Evolutionary conservation across 352 stramenopile genomes (phyloP).

Genomic region (Pythium rishiriense): DNA sequence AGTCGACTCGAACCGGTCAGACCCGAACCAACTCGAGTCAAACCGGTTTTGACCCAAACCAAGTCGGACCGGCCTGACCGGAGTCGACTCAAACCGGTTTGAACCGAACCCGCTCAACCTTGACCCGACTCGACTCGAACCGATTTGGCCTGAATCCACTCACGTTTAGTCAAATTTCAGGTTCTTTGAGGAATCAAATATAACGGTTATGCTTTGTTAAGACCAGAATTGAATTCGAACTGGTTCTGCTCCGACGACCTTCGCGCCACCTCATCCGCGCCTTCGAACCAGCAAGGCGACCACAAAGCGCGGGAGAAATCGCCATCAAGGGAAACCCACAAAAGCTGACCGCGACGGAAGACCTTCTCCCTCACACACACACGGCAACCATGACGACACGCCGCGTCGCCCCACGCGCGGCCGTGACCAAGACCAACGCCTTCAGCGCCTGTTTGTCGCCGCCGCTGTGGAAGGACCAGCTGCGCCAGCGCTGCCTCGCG

Average conservation of each 20-base stretch:
- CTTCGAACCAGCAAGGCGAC: background rate
- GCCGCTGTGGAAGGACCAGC: constrained; percentile 74
- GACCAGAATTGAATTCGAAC: too few species aligned
- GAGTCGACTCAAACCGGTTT: too few species aligned
- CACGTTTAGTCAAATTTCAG: background rate
- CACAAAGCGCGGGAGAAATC: constrained; percentile 12
- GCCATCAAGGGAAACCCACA: background rate
- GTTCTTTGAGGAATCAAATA: too few species aligned
- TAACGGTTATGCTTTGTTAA: too few species aligned
- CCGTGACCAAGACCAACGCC: constrained; percentile 21
- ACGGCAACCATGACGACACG: constrained; percentile 10
- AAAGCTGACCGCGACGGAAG: background rate
- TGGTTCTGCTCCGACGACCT: background rate
- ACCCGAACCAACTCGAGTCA: background rate
- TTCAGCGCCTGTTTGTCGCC: constrained; percentile 58
- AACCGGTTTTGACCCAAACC: background rate
- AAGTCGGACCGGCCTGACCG: too few species aligned
- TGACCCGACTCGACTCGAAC: too few species aligned
- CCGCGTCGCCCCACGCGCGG: constrained; percentile 1
- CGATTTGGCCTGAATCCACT: background rate
- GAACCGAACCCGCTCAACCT: background rate
- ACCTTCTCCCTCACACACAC: background rate
- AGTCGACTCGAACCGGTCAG: too few species aligned
- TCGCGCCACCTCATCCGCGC: background rate
- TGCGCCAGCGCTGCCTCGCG: constrained; percentile 72